Conservation (phyloP, 345 rosid species). For the Gossypium thurberi region DNA sequence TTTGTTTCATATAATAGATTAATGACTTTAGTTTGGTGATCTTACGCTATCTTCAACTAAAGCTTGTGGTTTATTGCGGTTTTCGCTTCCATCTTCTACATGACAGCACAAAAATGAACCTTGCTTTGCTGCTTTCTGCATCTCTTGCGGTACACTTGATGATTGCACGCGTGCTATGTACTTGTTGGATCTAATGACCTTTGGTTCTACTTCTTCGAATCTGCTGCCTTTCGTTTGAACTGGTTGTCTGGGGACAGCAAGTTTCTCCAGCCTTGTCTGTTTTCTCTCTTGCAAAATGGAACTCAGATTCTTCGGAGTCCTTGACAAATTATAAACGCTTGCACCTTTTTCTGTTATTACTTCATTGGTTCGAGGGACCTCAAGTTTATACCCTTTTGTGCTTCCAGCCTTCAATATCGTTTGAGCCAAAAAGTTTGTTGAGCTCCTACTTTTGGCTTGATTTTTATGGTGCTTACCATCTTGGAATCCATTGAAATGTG, state of each 20-base stretch:
- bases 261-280: slow-evolving; percentile 28
- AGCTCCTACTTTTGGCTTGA: slow-evolving; percentile 15
- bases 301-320: slow-evolving; percentile 27
- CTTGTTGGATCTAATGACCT: slow-evolving; percentile 19
- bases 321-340: slow-evolving; percentile 22
- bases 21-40: slow-evolving; percentile 9
- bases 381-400: slow-evolving; percentile 21
- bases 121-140: slow-evolving; percentile 26
- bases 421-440: slow-evolving; percentile 13
- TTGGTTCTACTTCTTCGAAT: slow-evolving; percentile 29
- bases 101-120: slow-evolving; percentile 24
- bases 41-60: slow-evolving; percentile 44
- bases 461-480: slow-evolving; percentile 18
- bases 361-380: slow-evolving; percentile 32
- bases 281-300: slow-evolving; percentile 30
- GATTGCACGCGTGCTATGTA: slow-evolving; percentile 22
- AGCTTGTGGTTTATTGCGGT: slow-evolving; percentile 22
- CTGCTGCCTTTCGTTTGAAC: slow-evolving; percentile 23
- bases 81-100: slow-evolving; percentile 18
- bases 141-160: slow-evolving; percentile 18
- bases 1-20: not conserved
- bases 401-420: slow-evolving; percentile 21
- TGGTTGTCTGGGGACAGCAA: slow-evolving; percentile 18
- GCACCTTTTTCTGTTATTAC: slow-evolving; percentile 27
- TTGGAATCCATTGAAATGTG: slow-evolving; percentile 19